These are phyloP conservation scores for Puccinia polysora DNA, from an alignment of 1,284 basidiomycete species.

Conservation along the genomic window DNA sequence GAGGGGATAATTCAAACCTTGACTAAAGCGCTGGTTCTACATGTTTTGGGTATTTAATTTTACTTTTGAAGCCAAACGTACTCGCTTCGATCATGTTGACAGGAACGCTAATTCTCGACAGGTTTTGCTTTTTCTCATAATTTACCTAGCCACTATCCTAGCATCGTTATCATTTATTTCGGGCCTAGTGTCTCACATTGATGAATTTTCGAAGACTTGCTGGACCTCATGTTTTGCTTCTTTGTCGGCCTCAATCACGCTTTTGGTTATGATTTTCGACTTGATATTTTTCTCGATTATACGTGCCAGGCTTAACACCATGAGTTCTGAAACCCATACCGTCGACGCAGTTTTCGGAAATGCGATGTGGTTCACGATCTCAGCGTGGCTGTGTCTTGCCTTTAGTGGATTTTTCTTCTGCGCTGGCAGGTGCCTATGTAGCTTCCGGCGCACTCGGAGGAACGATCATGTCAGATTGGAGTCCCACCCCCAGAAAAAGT, in stretches of 20 bases:
- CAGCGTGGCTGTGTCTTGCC: slow-evolving; percentile 21
- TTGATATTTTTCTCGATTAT: slow-evolving; percentile 23
- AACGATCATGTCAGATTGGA: neutral
- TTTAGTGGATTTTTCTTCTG: slow-evolving; percentile 41
- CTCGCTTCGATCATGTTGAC: neutral
- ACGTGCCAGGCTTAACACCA: slow-evolving; percentile 5
- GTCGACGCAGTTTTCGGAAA: slow-evolving; percentile 5
- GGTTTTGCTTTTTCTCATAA: neutral
- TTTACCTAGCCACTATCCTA: neutral
- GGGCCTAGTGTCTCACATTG: slow-evolving; percentile 19
- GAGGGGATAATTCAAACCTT: slow-evolving; percentile 4
- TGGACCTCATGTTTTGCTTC: slow-evolving; percentile 27
- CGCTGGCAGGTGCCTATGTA: slow-evolving; percentile 30
- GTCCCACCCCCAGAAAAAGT: neutral
- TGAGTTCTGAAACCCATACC: neutral
- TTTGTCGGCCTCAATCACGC: neutral
- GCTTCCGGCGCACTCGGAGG: neutral
- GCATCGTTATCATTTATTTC: slow-evolving; percentile 13
- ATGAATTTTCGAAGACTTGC: slow-evolving; percentile 27
- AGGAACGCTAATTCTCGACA: neutral
- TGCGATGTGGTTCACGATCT: slow-evolving; percentile 7
- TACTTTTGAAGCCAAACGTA: neutral
- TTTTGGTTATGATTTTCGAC: slow-evolving; percentile 28
- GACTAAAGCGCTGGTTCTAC: slow-evolving; percentile 22
- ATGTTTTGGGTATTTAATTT: slow-evolving; percentile 16